Evolutionary conservation across 495 filamentous ascomycete genomes (phyloP).

Genomic region (Tirmania nivea): DNA sequence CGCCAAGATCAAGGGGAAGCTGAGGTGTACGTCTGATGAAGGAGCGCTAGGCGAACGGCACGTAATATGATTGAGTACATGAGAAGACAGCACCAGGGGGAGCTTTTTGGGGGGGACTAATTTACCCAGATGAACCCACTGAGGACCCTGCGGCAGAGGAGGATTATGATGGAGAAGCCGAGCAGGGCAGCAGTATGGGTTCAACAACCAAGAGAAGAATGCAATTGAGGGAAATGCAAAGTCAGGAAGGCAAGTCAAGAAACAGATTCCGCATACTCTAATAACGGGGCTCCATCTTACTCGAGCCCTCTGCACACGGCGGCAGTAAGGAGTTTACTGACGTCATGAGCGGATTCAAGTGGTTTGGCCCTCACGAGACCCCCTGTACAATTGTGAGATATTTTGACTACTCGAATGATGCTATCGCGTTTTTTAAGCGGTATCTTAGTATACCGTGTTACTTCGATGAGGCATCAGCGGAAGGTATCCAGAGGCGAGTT

Average conservation of each 20-base stretch:
- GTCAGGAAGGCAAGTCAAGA: slow-evolving; percentile 23
- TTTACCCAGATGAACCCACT: background rate
- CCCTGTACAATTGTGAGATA: slow-evolving; percentile 33
- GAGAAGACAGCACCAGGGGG: background rate
- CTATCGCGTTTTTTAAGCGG: slow-evolving; percentile 38
- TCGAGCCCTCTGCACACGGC: slow-evolving; percentile 29
- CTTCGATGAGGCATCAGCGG: slow-evolving; percentile 32
- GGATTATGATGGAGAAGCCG: too few relatives aligned
- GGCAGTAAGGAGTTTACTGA: slow-evolving; percentile 36
- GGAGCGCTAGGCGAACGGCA: too few relatives aligned
- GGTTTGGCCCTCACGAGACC: slow-evolving; percentile 39
- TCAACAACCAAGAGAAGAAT: too few relatives aligned
- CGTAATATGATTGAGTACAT: too few relatives aligned
- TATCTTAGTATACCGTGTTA: slow-evolving; percentile 40
- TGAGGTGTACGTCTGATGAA: slow-evolving; percentile 28
- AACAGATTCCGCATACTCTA: slow-evolving; percentile 38
- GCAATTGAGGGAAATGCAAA: too few relatives aligned
- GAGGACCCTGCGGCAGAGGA: too few relatives aligned
- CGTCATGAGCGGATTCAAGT: slow-evolving; percentile 39
- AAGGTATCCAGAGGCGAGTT: slow-evolving; percentile 25
- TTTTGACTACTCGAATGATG: slow-evolving; percentile 37
- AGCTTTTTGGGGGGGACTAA: slow-evolving; percentile 18
- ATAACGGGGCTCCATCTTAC: slow-evolving; percentile 30
- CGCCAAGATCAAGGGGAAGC: too few relatives aligned
- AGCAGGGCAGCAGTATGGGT: too few relatives aligned